Evolutionary conservation across 2,329 filamentous ascomycete species (phyloP).

Genomic region (Beauveria caledonica): DNA sequence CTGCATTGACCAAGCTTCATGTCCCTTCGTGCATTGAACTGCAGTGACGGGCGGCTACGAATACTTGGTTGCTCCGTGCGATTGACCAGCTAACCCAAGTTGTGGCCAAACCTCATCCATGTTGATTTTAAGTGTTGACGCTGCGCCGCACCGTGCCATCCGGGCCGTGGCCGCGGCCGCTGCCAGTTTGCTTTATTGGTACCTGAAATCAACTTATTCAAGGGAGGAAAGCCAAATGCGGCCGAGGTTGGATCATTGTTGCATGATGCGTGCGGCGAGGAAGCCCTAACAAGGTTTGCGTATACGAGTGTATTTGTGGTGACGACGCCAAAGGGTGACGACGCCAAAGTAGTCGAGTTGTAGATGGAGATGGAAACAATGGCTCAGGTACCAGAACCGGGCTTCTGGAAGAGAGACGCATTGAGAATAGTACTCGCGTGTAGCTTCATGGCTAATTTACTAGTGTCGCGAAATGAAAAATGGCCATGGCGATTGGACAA

Average conservation of each 20-base stretch:
- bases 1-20: slow-evolving; percentile 1
- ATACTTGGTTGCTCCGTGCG: not conserved
- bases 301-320: too few species aligned
- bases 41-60: not conserved
- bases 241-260: not conserved
- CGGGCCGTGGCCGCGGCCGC: not conserved
- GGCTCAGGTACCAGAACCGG: not conserved
- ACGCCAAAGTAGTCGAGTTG: too few species aligned
- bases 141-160: not conserved
- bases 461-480: not conserved
- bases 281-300: not conserved
- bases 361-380: not conserved
- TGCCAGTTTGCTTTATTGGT: not conserved
- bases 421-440: too few species aligned
- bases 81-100: not conserved
- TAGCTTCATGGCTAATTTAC: too few species aligned
- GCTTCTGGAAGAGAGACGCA: not conserved
- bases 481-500: not conserved
- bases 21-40: not conserved
- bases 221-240: not conserved
- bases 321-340: too few species aligned
- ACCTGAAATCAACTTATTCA: not conserved
- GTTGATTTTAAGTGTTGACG: not conserved
- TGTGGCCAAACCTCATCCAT: too few species aligned
- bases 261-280: not conserved